Conservation (phyloP, 768 basidiomycete species). For the Amyloporia xantha region DNA sequence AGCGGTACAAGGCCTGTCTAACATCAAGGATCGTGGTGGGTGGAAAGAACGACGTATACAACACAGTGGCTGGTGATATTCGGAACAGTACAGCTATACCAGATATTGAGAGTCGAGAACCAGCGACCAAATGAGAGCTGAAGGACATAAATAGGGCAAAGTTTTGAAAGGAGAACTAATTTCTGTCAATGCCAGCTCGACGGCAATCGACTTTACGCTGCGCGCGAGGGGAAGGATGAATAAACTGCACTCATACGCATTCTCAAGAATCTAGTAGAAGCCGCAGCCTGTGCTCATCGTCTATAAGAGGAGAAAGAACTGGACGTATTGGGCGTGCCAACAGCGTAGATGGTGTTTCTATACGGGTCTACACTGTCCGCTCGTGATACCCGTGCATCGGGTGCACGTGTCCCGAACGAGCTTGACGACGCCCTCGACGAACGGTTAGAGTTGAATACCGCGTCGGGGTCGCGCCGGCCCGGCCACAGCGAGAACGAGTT, state of each 20-base stretch:
- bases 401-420: neutral
- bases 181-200: neutral
- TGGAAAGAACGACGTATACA: no score
- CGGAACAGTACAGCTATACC: no score
- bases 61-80: no score
- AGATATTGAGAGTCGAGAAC: neutral
- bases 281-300: neutral
- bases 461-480: neutral
- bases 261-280: neutral
- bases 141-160: neutral
- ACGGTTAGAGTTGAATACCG: neutral
- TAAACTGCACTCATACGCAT: neutral
- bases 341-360: neutral
- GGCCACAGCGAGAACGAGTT: neutral
- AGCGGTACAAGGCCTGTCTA: no score
- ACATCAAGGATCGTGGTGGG: no score
- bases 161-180: neutral
- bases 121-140: neutral
- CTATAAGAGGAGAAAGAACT: neutral
- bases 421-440: slow-evolving; percentile 2
- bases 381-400: neutral
- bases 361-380: slow-evolving; percentile 1
- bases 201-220: neutral
- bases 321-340: neutral
- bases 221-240: neutral